Conservation (phyloP, 148 eudicot genomes). For the Amaranthus palmeri region DNA sequence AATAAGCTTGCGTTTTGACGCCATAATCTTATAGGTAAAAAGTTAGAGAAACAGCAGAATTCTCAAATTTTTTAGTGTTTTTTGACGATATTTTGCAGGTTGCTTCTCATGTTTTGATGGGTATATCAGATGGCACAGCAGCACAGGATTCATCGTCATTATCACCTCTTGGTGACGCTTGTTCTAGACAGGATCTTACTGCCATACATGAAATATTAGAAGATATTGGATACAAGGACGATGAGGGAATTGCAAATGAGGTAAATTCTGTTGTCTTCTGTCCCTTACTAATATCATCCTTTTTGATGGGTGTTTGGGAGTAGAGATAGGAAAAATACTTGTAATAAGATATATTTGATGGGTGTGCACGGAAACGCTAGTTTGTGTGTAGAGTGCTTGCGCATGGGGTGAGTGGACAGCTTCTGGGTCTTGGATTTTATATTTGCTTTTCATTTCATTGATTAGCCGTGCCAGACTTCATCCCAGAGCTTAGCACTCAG, state of each 20-base stretch:
- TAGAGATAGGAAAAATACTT: no score
- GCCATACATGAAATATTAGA: constrained; percentile 78
- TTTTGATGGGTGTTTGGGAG: constrained; percentile 1
- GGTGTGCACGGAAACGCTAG: no score
- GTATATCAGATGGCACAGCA: constrained; percentile 47
- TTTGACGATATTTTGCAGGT: constrained; percentile 41
- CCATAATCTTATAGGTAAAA: not conserved
- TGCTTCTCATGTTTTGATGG: constrained; percentile 71
- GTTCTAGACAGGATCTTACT: constrained; percentile 70
- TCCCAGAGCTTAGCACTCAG: no score
- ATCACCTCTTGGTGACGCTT: constrained; percentile 71
- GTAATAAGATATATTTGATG: no score
- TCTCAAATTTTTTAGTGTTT: constrained; percentile 1
- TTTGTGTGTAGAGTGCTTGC: no score
- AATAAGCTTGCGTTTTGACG: no score
- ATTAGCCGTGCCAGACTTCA: no score
- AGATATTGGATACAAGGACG: constrained; percentile 70
- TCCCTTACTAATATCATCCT: not conserved
- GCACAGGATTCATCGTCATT: constrained; percentile 41
- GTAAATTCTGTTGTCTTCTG: constrained; percentile 24
- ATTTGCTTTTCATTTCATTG: no score
- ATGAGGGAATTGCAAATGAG: constrained; percentile 71
- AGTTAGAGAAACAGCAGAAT: not conserved
- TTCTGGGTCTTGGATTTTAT: no score
- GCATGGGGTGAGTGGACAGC: no score